Base-by-base conservation (phyloP, 1,284 basidiomycete species). In the Cryptococcus sp. region DNA sequence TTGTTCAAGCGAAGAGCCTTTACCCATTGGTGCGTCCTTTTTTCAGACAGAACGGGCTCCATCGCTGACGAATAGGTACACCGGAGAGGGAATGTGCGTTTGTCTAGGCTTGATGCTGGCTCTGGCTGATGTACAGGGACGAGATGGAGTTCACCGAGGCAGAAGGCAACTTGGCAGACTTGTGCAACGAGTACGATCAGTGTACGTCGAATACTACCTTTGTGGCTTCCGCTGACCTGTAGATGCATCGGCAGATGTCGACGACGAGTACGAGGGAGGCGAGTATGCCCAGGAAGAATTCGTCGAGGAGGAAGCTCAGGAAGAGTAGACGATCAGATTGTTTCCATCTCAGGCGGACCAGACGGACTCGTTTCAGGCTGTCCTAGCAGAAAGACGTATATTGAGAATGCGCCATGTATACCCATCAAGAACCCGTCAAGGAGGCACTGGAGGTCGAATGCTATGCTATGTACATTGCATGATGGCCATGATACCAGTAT, bases 111-210 rank as follows among this genome's bases (percentile, higher is more conserved):
- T 12, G 19, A 5, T 9, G 11, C 12, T n/a, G 35, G 10, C 28
- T 31, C 38, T 26, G 14, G 25, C 28, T 39, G 23, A 36, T 24
- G 5, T 10, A 19, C 33, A 63, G 58, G 58, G 87, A 90, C 68
- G 72, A 82, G 43, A 85, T 92, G 86, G 91, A 94, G 73, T 93
- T 95, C 73, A 82, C 86, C 1, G 90, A 94, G 51, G 69, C 69
- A 42, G 66, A 73, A 44, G 61, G 60, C 43, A 72, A 72, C 59
- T 56, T 74, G 54, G 54, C 62, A 21, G 72, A 72, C 53, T 53
- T 72, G 48, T 63, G 63, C 45, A 60, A 60, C 57, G 70, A 72
- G 56, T 72, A 72, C 58, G 62, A 68, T 45, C 62, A 64, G 51
- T 68, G 59, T 62, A 47, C 52, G 61, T 57, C 5, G 26, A 23